Percentiles rank a stretch among this genome's conserved stretches.
Evolutionary conservation across 1,284 basidiomycete genomes (phyloP).

Genomic region (Puccinia coronata): DNA sequence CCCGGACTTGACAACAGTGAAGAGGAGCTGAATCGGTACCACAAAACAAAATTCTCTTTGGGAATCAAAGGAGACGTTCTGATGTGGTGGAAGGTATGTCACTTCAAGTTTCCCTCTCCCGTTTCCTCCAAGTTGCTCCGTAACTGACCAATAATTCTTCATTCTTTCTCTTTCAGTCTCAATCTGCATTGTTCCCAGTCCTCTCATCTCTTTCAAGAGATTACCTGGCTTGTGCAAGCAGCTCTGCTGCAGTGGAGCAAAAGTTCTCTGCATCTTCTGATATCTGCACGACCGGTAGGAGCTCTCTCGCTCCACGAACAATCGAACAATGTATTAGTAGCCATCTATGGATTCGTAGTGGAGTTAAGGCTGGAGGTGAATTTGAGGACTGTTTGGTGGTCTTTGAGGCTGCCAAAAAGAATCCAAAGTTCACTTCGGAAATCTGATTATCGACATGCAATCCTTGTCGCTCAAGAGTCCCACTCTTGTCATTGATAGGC

Average conservation of each 20-base stretch:
- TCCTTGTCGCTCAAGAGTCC: neutral
- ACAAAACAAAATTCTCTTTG: neutral
- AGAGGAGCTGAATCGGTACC: neutral
- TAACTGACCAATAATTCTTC: no score
- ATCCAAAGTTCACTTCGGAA: neutral
- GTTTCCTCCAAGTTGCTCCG: neutral
- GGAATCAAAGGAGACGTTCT: neutral
- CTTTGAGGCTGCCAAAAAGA: no score
- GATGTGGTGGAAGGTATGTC: constrained; percentile 3
- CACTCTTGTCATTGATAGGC: no score
- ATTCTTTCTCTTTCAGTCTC: neutral
- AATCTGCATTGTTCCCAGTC: neutral
- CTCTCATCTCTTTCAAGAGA: neutral
- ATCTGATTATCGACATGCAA: neutral
- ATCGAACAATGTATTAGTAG: no score
- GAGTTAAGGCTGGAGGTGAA: neutral
- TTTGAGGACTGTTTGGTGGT: neutral
- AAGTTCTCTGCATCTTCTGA: neutral
- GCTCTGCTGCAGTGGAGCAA: neutral
- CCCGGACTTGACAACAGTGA: neutral
- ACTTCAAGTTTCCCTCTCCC: neutral
- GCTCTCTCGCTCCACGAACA: neutral
- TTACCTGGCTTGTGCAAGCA: constrained; percentile 3
- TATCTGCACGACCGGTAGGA: neutral
- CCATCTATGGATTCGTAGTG: neutral